Evolutionary conservation across 345 rosid genomes (phyloP), one percentile per base, ranked within the genome.

Genomic region (Mallotus nudiflorus): DNA sequence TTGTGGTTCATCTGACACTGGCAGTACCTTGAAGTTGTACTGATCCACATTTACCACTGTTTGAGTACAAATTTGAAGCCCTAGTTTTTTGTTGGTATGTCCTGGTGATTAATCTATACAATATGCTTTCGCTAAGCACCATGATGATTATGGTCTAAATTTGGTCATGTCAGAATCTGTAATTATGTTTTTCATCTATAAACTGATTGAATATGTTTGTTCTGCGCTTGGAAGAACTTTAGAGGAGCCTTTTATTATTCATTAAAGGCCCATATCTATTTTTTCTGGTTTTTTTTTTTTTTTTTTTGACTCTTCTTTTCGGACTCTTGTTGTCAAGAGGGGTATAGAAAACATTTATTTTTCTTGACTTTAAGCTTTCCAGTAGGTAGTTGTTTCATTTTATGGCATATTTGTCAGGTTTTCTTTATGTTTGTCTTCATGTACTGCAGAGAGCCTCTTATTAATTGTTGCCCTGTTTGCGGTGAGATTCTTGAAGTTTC

Each of bases 381-480:
- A n/a, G 20, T 48, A 40, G 37, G 18, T 1, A 46, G 69, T 48
- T n/a, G 19, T 50, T 22, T 42, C 16, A 15, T 66, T 57, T 64
- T 2, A 5, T 40, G 27, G 54, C 13, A 28, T 33, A 28, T 70
- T 5, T 50, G n/a, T 27, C 33, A 27, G 18, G 35, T n/a, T n/a
- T 50, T 18, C 3, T 66, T 42, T 39, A 27, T 73, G 39, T 37
- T 29, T 61, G 69, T 9, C 5, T 56, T 54, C 29, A 13, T 67
- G 9, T 31, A 39, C 80, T 75, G 78, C 86, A 93, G 97, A 75
- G 94, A 88, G 70, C 88, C 96, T 60, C 81, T 93, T 56, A 75
- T 93, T 68, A 91, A 88, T 73, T 82, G 84, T 48, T 93, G 97
- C 54, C 98, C 98, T 3, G 98, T 85, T 54, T 93, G 97, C 77